Evolutionary conservation across 345 rosid genomes (phyloP), one percentile per base, ranked within the genome.

Genomic region (Schrenkiella parvula): DNA sequence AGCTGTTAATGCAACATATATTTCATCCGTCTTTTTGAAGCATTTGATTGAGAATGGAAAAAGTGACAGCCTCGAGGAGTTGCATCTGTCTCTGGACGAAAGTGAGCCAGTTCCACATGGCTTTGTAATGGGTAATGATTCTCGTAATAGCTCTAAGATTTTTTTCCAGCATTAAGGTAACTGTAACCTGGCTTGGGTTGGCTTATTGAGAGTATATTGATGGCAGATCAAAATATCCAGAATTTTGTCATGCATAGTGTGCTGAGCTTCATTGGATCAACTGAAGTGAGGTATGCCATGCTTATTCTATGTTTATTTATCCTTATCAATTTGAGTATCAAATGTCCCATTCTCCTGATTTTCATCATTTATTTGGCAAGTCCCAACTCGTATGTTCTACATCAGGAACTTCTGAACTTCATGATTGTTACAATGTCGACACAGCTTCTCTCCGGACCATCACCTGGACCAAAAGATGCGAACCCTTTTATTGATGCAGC

Each of bases 371-470:
- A 72, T 80, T 62, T 79, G 35, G 78, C 88, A 71, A 95, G 99
- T 74, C 82, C 88, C 68, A 83, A 79, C 39, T 83, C 93, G 43
- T 86, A 86, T 72, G 75, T 80, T 66, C 83, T 90, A 71, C 99
- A 95, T 81, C 98, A 86, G 79, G 97, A 95, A 89, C 78, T 92
- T 86, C 88, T 95, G 47, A 86, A 84, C 78, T 95, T 95, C 89
- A 75, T 86, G 85, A 86, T 88, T 50, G 81, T 88, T 62, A 85
- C 91, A 1, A 89, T 95, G 97, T 86, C 99, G 58, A 86, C 99
- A 66, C 97, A 95, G 79, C 98, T 95, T 80, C 90, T 79, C 31
- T 87, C 81, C 31, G 90, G 87, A 28, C 88, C 93, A 66, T 73
- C 91, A 42, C 96, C 91, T 13, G 89, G 92, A 72, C 86, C 85